These are phyloP conservation scores for Colletotrichum lindemuthianum DNA, from an alignment of 2,329 filamentous ascomycete genomes.

Conservation along the genomic window DNA sequence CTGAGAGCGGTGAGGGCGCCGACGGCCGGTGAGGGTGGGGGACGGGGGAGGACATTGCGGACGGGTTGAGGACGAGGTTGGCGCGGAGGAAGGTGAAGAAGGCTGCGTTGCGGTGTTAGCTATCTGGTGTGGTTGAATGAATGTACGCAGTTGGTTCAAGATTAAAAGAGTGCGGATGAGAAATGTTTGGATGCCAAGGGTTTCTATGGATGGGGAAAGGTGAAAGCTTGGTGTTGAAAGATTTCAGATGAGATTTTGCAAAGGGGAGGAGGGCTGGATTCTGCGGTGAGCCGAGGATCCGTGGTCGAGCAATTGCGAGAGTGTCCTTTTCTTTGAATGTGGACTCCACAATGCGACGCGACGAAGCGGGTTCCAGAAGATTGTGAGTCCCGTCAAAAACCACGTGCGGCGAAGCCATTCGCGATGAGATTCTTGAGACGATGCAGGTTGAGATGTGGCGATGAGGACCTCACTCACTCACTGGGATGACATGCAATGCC, in stretches of 20 bases:
- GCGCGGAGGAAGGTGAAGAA: constrained; percentile 86
- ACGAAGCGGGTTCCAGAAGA: background rate
- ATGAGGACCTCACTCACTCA: background rate
- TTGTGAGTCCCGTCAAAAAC: background rate
- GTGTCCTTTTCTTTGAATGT: constrained; percentile 15
- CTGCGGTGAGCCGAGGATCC: constrained; percentile 12
- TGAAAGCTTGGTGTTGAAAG: constrained; percentile 11
- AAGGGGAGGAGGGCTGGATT: background rate
- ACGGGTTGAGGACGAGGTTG: constrained; percentile 76
- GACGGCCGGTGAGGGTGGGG: constrained; percentile 60
- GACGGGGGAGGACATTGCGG: constrained; percentile 70
- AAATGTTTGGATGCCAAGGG: constrained; percentile 13
- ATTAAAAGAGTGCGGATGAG: constrained; percentile 1
- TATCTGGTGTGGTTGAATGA: background rate
- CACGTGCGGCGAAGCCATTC: no score
- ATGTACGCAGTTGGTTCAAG: background rate
- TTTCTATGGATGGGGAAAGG: constrained; percentile 10
- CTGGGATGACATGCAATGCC: background rate
- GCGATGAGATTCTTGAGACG: background rate
- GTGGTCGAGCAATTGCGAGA: constrained; percentile 14
- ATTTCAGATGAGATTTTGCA: constrained; percentile 23
- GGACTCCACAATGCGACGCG: constrained; percentile 26
- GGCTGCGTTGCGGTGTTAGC: constrained; percentile 60
- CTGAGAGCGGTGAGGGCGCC: constrained; percentile 49
- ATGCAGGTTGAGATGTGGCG: background rate